Percentiles rank a stretch among this genome's conserved stretches.
Conservation (phyloP, 2,329 filamentous ascomycete species). For the Trichoderma aggressivum region DNA sequence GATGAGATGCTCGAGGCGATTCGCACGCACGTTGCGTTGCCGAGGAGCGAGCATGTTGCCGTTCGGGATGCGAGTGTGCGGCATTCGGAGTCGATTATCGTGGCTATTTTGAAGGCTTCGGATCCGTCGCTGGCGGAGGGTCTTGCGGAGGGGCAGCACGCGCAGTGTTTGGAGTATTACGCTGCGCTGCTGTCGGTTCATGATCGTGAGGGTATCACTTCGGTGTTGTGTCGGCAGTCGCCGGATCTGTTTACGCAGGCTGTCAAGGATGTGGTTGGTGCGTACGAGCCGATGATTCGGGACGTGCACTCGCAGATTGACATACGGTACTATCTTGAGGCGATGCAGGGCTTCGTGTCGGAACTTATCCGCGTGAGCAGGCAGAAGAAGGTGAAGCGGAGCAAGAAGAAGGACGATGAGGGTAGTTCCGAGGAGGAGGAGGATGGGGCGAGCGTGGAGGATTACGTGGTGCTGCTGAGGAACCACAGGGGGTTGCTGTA, state of each 20-base stretch:
- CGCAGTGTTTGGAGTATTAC: slow-evolving; percentile 65
- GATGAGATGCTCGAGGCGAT: slow-evolving; percentile 62
- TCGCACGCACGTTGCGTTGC: slow-evolving; percentile 52
- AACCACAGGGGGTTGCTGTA: slow-evolving; percentile 63
- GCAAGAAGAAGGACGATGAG: neutral
- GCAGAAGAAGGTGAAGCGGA: slow-evolving; percentile 36
- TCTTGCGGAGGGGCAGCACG: slow-evolving; percentile 59
- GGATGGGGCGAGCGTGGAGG: slow-evolving; percentile 60
- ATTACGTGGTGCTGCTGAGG: slow-evolving; percentile 65
- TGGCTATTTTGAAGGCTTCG: slow-evolving; percentile 58
- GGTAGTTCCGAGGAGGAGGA: slow-evolving; percentile 18
- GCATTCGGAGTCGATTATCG: slow-evolving; percentile 58
- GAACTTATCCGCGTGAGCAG: slow-evolving; percentile 64
- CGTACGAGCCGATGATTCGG: slow-evolving; percentile 73
- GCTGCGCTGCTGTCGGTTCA: slow-evolving; percentile 66
- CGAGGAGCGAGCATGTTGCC: slow-evolving; percentile 55
- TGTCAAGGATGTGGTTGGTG: slow-evolving; percentile 60
- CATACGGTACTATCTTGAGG: slow-evolving; percentile 63
- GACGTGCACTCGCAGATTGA: slow-evolving; percentile 68
- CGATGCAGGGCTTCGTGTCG: slow-evolving; percentile 64
- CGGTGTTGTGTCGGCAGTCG: slow-evolving; percentile 61
- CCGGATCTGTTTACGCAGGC: slow-evolving; percentile 72
- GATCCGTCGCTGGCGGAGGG: slow-evolving; percentile 44
- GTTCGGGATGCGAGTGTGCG: slow-evolving; percentile 54
- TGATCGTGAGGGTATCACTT: slow-evolving; percentile 69